A percentile compares a stretch with the other conserved stretches of the same genome.
Conservation (phyloP, 306 rosid species). For the barrel medic (Medicago truncatula) region DNA sequence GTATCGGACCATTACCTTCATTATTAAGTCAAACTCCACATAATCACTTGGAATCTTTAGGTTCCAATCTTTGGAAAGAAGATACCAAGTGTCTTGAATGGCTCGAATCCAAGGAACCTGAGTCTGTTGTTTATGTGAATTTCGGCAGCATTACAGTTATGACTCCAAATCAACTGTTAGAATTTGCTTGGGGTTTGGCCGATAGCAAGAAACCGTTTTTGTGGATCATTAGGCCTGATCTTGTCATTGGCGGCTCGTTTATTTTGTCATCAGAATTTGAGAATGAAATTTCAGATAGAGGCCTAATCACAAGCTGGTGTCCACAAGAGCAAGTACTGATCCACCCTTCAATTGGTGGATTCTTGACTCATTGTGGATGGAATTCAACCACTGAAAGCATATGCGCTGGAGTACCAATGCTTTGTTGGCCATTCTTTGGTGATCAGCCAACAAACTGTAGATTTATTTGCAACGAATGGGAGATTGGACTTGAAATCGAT, state of each 20-base stretch:
- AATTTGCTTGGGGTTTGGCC: slow-evolving; percentile 38
- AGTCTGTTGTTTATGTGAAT: slow-evolving; percentile 24
- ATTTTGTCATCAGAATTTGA: slow-evolving; percentile 20
- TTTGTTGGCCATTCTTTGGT: slow-evolving; percentile 41
- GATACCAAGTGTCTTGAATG: slow-evolving; percentile 19
- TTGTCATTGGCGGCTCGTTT: not conserved
- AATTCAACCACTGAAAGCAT: slow-evolving; percentile 25
- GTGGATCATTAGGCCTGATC: slow-evolving; percentile 35
- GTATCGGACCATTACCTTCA: slow-evolving; percentile 16
- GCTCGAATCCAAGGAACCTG: slow-evolving; percentile 15
- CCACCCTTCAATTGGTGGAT: slow-evolving; percentile 27
- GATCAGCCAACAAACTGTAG: slow-evolving; percentile 30
- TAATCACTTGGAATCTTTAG: not conserved
- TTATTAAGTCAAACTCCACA: slow-evolving; percentile 8
- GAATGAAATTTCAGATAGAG: slow-evolving; percentile 26
- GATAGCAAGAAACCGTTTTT: slow-evolving; percentile 19
- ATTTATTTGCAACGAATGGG: slow-evolving; percentile 13
- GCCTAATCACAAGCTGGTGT: slow-evolving; percentile 20
- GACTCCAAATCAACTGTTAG: not conserved
- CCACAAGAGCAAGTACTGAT: slow-evolving; percentile 14
- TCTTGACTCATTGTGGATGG: slow-evolving; percentile 36
- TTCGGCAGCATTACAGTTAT: slow-evolving; percentile 25
- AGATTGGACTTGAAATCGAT: slow-evolving; percentile 31
- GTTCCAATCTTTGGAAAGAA: slow-evolving; percentile 36
- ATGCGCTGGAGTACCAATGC: slow-evolving; percentile 31